These are phyloP conservation scores for Globisporangium perplexum DNA, from an alignment of 352 stramenopile genomes.

Conservation along the genomic window DNA sequence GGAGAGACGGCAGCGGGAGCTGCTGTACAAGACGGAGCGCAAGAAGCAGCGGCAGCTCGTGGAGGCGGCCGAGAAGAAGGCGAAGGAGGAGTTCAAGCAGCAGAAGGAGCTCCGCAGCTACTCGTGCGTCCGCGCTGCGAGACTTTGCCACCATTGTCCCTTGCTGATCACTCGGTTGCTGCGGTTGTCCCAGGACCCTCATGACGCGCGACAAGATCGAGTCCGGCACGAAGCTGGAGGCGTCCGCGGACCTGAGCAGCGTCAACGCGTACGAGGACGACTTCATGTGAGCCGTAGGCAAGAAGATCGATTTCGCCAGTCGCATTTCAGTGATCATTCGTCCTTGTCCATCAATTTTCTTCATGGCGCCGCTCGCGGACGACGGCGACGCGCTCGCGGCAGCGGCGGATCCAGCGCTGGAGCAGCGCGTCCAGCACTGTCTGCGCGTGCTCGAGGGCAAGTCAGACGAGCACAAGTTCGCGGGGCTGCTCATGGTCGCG, in stretches of 20 bases:
- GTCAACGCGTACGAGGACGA: slow-evolving; percentile 74
- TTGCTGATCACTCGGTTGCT: not conserved
- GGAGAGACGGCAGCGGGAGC: slow-evolving; percentile 51
- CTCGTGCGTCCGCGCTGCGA: slow-evolving; percentile 30
- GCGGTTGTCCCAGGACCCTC: slow-evolving; percentile 27
- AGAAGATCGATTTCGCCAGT: not conserved
- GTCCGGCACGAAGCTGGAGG: slow-evolving; percentile 20
- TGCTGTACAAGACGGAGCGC: slow-evolving; percentile 65
- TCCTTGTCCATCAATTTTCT: not conserved
- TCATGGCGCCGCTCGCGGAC: too few relatives aligned
- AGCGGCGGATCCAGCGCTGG: not conserved
- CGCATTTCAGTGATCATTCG: too few relatives aligned
- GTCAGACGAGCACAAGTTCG: slow-evolving; percentile 86
- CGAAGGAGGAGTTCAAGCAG: slow-evolving; percentile 55
- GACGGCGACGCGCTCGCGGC: too few relatives aligned
- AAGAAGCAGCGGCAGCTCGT: slow-evolving; percentile 64
- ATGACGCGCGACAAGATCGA: slow-evolving; percentile 70
- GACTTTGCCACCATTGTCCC: not conserved
- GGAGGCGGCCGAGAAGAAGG: slow-evolving; percentile 43
- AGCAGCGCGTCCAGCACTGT: slow-evolving; percentile 35
- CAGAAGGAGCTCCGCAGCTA: slow-evolving; percentile 75
- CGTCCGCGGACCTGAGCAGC: slow-evolving; percentile 4
- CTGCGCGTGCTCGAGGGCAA: slow-evolving; percentile 62
- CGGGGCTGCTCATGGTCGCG: slow-evolving; percentile 81
- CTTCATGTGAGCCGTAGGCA: slow-evolving; percentile 46